phyloP scores from a whole-genome alignment of 2,329 filamentous ascomycete genomes.

The Fusarium armeniacum region DNA sequence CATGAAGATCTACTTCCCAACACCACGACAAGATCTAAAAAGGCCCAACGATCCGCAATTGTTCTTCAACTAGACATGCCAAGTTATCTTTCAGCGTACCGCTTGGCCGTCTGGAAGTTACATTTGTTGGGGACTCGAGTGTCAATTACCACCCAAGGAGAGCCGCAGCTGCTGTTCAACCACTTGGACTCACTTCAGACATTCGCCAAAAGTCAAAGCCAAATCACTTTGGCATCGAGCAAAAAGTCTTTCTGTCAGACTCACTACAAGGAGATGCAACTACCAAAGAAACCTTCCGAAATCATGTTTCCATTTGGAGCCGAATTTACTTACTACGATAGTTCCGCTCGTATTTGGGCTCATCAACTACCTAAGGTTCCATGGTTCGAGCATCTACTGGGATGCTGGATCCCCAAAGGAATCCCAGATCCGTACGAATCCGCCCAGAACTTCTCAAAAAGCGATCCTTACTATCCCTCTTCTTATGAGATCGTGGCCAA shows the following conservation, averaged over 20 bases:
- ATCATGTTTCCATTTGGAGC: constrained; percentile 39
- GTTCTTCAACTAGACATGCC: constrained; percentile 64
- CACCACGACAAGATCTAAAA: fast-evolving
- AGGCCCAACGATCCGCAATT: constrained; percentile 56
- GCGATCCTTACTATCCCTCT: constrained; percentile 57
- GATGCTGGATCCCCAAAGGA: constrained; percentile 44
- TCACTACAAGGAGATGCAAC: constrained; percentile 41
- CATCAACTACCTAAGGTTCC: constrained; percentile 20
- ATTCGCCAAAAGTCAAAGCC: fast-evolving
- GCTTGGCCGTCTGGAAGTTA: constrained; percentile 35
- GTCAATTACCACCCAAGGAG: fast-evolving
- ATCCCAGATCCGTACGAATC: constrained; percentile 34
- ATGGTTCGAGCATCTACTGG: constrained; percentile 36
- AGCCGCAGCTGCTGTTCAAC: constrained; percentile 9
- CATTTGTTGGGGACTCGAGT: constrained; percentile 14
- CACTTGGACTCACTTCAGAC: constrained; percentile 1
- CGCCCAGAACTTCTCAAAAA: neutral
- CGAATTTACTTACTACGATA: constrained; percentile 40
- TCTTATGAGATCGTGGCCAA: constrained; percentile 69
- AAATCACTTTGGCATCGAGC: constrained; percentile 39
- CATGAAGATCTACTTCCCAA: constrained; percentile 50
- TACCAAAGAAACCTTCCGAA: constrained; percentile 28
- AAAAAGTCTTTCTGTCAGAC: constrained; percentile 50
- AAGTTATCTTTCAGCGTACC: constrained; percentile 59
- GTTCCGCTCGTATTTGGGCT: constrained; percentile 24